Percentiles rank a stretch among this genome's conserved stretches.
Conservation (phyloP, 108 stramenopile genomes). For the Thalassiosira profunda region DNA sequence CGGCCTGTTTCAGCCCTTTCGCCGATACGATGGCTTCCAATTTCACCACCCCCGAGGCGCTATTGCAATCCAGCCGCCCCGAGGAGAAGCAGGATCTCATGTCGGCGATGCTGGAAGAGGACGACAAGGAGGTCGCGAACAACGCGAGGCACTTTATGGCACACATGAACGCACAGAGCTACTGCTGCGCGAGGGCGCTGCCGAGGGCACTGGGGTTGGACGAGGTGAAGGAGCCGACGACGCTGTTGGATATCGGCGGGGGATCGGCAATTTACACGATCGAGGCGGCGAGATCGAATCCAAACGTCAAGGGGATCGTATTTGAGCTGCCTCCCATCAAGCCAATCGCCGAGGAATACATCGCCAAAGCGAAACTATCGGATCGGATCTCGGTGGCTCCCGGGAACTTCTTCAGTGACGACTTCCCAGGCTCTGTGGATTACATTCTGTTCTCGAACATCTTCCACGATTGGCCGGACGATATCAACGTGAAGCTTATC, state of each 20-base stretch:
- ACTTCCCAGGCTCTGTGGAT: slow-evolving; percentile 1
- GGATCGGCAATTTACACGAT: slow-evolving; percentile 16
- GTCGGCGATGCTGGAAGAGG: slow-evolving; percentile 1
- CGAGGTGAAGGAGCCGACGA: not conserved
- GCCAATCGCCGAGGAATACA: slow-evolving; percentile 12
- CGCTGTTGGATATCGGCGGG: slow-evolving; percentile 7
- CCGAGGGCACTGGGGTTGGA: not conserved
- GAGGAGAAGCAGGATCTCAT: slow-evolving; percentile 15
- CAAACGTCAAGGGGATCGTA: slow-evolving; percentile 6
- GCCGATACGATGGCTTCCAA: slow-evolving; percentile 3
- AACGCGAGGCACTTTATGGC: slow-evolving; percentile 11
- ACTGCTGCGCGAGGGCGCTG: slow-evolving; percentile 9
- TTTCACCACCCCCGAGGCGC: not conserved
- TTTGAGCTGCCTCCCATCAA: slow-evolving; percentile 17
- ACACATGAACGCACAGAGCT: slow-evolving; percentile 17
- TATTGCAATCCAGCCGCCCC: not conserved
- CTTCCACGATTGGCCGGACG: slow-evolving; percentile 11
- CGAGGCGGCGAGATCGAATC: slow-evolving; percentile 6
- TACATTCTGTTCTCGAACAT: slow-evolving; percentile 10
- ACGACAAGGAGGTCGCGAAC: slow-evolving; percentile 1
- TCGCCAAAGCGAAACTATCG: not conserved
- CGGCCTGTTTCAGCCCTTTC: slow-evolving; percentile 1
- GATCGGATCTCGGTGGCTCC: slow-evolving; percentile 2
- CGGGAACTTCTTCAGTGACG: slow-evolving; percentile 12
- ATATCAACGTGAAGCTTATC: not conserved